These are phyloP conservation scores for Leccinum proliferum DNA, from an alignment of 1,284 basidiomycete species.

Conservation along the genomic window DNA sequence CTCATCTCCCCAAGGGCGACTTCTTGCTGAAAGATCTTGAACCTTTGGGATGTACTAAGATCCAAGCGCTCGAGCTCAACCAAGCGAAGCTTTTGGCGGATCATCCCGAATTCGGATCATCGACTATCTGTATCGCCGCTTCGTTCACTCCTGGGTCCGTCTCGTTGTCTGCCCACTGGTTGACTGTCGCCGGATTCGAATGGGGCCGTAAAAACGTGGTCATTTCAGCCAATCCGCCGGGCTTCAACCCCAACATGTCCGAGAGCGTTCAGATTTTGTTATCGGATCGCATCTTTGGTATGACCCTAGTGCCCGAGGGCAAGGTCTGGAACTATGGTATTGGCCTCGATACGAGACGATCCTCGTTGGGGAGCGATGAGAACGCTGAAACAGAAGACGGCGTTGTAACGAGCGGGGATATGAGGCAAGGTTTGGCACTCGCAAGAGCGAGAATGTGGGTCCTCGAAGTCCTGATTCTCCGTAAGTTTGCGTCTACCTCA, in stretches of 20 bases:
- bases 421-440: no score
- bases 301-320: constrained; percentile 89
- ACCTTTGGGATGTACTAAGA: constrained; percentile 98
- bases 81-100: constrained; percentile 96
- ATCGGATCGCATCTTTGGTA: constrained; percentile 89
- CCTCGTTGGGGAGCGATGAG: no score
- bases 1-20: constrained; percentile 86
- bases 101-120: constrained; percentile 93
- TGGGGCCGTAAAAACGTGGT: constrained; percentile 93
- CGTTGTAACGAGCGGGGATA: no score
- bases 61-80: constrained; percentile 88
- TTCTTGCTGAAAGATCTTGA: constrained; percentile 93
- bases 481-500: no score
- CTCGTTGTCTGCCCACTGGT: constrained; percentile 87
- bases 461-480: no score
- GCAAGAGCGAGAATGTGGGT: no score
- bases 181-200: constrained; percentile 92
- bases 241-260: constrained; percentile 98
- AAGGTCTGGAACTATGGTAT: constrained; percentile 94
- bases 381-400: no score
- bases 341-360: constrained; percentile 42
- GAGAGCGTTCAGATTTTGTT: constrained; percentile 93
- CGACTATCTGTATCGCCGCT: constrained; percentile 89
- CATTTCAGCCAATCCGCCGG: constrained; percentile 61
- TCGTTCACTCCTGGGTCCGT: constrained; percentile 99